Conservation (phyloP, 2,329 filamentous ascomycete genomes). For the Fusarium goolgardi region DNA sequence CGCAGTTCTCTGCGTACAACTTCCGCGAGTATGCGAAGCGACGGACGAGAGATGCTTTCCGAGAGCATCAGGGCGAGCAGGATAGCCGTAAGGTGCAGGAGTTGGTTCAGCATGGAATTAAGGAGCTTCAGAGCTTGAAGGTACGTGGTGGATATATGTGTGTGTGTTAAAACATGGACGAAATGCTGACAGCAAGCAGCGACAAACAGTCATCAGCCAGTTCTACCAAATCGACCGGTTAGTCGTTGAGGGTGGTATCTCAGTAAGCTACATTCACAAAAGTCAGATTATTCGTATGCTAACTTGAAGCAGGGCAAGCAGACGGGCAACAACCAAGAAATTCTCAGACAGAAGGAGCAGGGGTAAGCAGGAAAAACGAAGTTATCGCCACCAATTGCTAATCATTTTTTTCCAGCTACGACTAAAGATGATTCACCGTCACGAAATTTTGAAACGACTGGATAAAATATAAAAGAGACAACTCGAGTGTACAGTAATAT, state of each 20-base stretch:
- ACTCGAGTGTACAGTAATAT: constrained; percentile 45
- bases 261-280: constrained; percentile 59
- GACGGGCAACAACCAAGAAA: constrained; percentile 71
- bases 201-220: constrained; percentile 93
- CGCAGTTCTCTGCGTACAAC: constrained; percentile 93
- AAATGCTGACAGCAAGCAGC: constrained; percentile 62
- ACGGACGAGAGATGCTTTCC: constrained; percentile 90
- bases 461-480: constrained; percentile 22
- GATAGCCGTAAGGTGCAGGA: constrained; percentile 86
- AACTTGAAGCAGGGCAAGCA: constrained; percentile 71
- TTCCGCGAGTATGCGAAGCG: constrained; percentile 97
- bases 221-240: constrained; percentile 93
- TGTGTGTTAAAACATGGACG: no score
- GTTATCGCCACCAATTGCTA: constrained; percentile 6
- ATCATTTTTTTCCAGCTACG: constrained; percentile 28
- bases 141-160: constrained; percentile 58
- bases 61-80: constrained; percentile 77
- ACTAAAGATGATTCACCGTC: constrained; percentile 27
- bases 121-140: constrained; percentile 91
- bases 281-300: constrained; percentile 7
- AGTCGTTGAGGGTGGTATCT: constrained; percentile 89
- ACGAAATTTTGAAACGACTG: constrained; percentile 17
- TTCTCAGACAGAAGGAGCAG: constrained; percentile 81
- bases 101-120: constrained; percentile 86
- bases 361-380: constrained; percentile 66